Evolutionary conservation across 1,139 yeast species (phyloP), one percentile per base, ranked within the genome.

Genomic region (Taphrina communis): DNA sequence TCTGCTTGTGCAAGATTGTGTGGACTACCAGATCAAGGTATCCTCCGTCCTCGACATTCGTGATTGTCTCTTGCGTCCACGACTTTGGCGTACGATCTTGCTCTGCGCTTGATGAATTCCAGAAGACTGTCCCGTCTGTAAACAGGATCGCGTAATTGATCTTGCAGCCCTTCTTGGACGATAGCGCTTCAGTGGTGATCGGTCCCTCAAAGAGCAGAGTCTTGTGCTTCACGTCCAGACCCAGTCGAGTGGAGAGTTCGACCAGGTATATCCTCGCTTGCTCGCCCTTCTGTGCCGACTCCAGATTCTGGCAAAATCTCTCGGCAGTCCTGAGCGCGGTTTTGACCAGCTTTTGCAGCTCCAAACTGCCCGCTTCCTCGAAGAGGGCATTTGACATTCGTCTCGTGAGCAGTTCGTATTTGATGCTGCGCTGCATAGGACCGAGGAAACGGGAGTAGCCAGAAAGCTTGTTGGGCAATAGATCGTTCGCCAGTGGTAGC

Each of bases 361-460:
- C 61, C 8, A 21, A n/a, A 35, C 46, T 35, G 2, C 55, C 61
- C 7, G 41, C 52, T 38, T 63, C 67, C 14, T 48, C 14, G 35
- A 11, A 31, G 38, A 63, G 67, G 1, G 55, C 67, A n/a, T 48
- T 46, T 9, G 51, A 25, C 25, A 63, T 39, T 3, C 67, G 41
- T 8, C 67, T 31, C 11, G 55, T 21, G n/a, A 63, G 56, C 14
- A 63, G 46, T 25, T 63, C 67, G 14, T 63, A 63, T 21, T 57
- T 44, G 55, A 63, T 48, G 25, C 53, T 50, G 21, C 67, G 67
- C 25, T 63, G 67, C 67, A 63, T 63, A n/a, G 67, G 67, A 36
- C 61, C 61, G 2, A 63, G 48, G 38, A 63, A 63, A 19, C 67
- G 67, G 5, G 67, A 63, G 21, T 63, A 63, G 5, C 61, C 67